Evolutionary conservation across 176 grass and related monocot genomes (phyloP).

Genomic region (Eleusine coracana): DNA sequence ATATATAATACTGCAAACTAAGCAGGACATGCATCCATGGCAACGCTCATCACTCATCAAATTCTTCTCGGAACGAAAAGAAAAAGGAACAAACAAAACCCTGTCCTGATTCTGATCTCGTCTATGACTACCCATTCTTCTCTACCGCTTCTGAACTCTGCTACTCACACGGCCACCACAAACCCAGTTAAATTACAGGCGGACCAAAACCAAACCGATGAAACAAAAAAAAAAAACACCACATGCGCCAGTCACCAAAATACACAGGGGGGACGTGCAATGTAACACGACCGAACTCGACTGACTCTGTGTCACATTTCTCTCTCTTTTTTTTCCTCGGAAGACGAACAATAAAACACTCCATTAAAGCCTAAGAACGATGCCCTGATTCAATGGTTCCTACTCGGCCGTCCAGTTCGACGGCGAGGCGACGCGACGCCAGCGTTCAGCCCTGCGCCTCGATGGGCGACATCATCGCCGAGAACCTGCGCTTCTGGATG

Average conservation of each 20-base stretch:
- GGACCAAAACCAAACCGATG: slow-evolving; percentile 48
- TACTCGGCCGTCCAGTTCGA: slow-evolving; percentile 16
- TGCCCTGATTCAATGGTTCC: slow-evolving; percentile 3
- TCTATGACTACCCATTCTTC: slow-evolving; percentile 43
- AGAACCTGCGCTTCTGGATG: slow-evolving; percentile 95
- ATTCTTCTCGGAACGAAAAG: slow-evolving; percentile 36
- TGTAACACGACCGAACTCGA: slow-evolving; percentile 18
- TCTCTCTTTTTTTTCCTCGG: slow-evolving; percentile 1
- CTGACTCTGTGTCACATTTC: slow-evolving; percentile 29
- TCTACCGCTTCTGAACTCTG: slow-evolving; percentile 43
- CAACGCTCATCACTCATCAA: slow-evolving; percentile 35
- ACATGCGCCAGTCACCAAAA: slow-evolving; percentile 45
- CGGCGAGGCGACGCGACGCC: slow-evolving; percentile 20
- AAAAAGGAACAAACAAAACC: neutral
- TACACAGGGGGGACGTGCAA: slow-evolving; percentile 30
- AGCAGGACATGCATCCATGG: slow-evolving; percentile 18
- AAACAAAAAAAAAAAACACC: slow-evolving; percentile 19
- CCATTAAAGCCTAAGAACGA: slow-evolving; percentile 41
- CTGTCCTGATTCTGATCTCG: slow-evolving; percentile 51
- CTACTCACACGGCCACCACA: slow-evolving; percentile 43
- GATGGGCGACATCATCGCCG: slow-evolving; percentile 67
- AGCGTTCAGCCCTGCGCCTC: slow-evolving; percentile 64
- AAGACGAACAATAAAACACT: slow-evolving; percentile 35
- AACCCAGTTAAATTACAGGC: slow-evolving; percentile 58
- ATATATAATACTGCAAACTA: slow-evolving; percentile 38